phyloP scores from a whole-genome alignment of 2,329 filamentous ascomycete genomes.

The Graphium sp. region DNA sequence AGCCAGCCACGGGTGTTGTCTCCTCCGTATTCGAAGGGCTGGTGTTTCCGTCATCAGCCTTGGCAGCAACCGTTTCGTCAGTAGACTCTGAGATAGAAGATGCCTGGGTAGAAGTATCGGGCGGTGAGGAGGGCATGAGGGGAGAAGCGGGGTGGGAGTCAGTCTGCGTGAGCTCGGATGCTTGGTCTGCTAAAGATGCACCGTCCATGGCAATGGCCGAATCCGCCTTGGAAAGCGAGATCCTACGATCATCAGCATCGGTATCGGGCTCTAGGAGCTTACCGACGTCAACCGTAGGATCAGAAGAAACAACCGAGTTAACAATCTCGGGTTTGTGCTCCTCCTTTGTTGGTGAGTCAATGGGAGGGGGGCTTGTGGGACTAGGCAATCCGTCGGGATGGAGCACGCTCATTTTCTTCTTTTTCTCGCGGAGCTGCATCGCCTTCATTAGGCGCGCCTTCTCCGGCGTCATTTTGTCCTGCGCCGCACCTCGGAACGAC shows the following conservation, averaged over 20 bases:
- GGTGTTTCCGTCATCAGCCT: slow-evolving; percentile 2
- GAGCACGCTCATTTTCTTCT: slow-evolving; percentile 29
- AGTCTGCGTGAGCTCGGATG: slow-evolving; percentile 27
- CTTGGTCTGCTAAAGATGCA: slow-evolving; percentile 24
- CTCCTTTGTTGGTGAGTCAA: no score
- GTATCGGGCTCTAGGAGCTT: slow-evolving; percentile 6
- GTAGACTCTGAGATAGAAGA: slow-evolving; percentile 48
- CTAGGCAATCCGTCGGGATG: slow-evolving; percentile 10
- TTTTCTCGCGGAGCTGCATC: slow-evolving; percentile 74
- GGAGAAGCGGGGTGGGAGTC: slow-evolving; percentile 44
- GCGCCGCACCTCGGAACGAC: slow-evolving; percentile 16
- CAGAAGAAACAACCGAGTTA: no score
- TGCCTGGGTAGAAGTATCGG: slow-evolving; percentile 42
- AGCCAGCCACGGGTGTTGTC: no score
- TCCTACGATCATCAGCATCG: slow-evolving; percentile 14
- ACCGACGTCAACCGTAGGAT: no score
- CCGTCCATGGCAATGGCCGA: slow-evolving; percentile 35
- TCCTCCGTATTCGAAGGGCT: slow-evolving; percentile 7
- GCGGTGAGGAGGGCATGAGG: slow-evolving; percentile 32
- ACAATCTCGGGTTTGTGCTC: no score
- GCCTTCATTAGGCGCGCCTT: slow-evolving; percentile 91
- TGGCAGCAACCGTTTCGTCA: slow-evolving; percentile 30
- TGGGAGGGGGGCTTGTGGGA: no score
- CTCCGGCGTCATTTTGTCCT: slow-evolving; percentile 58
- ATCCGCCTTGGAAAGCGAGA: slow-evolving; percentile 29